phyloP scores from a whole-genome alignment of 2,329 filamentous ascomycete species.

The Purpureocillium lavendulum region DNA sequence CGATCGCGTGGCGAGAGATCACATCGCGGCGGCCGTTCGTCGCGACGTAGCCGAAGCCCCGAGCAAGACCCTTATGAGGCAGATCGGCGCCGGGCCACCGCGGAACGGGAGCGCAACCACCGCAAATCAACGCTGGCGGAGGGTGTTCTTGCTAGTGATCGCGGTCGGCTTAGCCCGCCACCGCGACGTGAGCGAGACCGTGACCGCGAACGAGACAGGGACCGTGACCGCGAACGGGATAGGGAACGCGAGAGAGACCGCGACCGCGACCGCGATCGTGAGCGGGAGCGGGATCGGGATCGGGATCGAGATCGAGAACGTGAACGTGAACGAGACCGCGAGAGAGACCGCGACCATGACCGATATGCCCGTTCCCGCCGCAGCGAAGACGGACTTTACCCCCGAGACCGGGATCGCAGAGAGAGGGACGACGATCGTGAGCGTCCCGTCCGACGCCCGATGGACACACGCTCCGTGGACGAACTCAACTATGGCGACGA shows the following conservation, averaged over 20 bases:
- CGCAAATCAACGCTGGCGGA: slow-evolving; percentile 69
- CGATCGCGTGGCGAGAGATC: slow-evolving; percentile 52
- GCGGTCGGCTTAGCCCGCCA: slow-evolving; percentile 34
- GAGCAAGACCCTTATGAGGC: slow-evolving; percentile 93
- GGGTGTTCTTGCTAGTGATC: slow-evolving; percentile 45
- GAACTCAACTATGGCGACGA: slow-evolving; percentile 87
- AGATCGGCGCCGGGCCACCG: slow-evolving; percentile 86
- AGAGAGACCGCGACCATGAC: slow-evolving; percentile 37
- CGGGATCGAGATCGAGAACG: slow-evolving; percentile 25
- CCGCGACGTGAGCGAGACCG: slow-evolving; percentile 32
- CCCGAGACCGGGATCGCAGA: slow-evolving; percentile 58
- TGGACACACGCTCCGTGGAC: slow-evolving; percentile 68
- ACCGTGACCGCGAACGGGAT: slow-evolving; percentile 22
- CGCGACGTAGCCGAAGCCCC: slow-evolving; percentile 73
- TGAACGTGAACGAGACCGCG: slow-evolving; percentile 25
- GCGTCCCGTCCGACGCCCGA: slow-evolving; percentile 73
- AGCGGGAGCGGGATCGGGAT: slow-evolving; percentile 23
- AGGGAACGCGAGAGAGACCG: slow-evolving; percentile 17
- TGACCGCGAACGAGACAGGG: slow-evolving; percentile 32
- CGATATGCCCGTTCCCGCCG: slow-evolving; percentile 46
- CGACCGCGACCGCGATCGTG: slow-evolving; percentile 26
- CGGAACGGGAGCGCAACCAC: slow-evolving; percentile 89
- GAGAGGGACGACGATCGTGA: slow-evolving; percentile 88
- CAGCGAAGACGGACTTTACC: slow-evolving; percentile 59
- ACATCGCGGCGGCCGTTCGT: slow-evolving; percentile 49